phyloP scores from a whole-genome alignment of 495 filamentous ascomycete species.

The Neurospora sp. region DNA sequence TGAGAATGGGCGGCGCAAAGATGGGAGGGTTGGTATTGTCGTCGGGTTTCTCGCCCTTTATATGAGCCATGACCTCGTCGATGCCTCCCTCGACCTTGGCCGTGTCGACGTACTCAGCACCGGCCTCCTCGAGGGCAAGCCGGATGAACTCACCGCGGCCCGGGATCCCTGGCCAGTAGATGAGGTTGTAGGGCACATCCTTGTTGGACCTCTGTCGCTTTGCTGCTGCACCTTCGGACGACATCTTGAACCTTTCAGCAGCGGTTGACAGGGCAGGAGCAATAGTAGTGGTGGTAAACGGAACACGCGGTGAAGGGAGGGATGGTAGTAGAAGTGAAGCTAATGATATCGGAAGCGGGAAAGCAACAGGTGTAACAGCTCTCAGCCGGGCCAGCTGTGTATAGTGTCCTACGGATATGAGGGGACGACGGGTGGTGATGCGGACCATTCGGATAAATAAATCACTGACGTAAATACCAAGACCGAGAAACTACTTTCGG shows the following conservation, averaged over 20 bases:
- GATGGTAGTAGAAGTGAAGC: not conserved
- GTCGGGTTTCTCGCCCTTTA: conserved; percentile 24
- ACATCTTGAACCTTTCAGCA: conserved; percentile 2
- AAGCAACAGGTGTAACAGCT: not conserved
- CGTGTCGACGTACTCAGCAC: conserved; percentile 50
- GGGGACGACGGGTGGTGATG: not conserved
- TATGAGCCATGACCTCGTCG: conserved; percentile 24
- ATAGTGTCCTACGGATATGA: not conserved
- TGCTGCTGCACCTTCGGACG: conserved; percentile 8
- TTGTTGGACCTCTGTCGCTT: conserved; percentile 32
- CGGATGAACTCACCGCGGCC: conserved; percentile 58
- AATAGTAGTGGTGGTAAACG: not conserved
- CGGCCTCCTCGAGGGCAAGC: conserved; percentile 51
- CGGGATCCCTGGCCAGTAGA: conserved; percentile 56
- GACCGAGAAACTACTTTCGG: not conserved
- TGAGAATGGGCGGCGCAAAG: conserved; percentile 51
- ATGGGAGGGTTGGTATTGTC: conserved; percentile 44
- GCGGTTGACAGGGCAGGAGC: not conserved
- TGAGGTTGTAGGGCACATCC: conserved; percentile 41
- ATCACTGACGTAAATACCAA: not conserved
- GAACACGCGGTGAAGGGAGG: not conserved
- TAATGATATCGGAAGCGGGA: not conserved
- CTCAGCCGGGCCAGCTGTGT: not conserved
- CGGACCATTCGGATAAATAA: not conserved
- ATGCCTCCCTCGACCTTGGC: conserved; percentile 30